Percentiles rank a stretch among this genome's conserved stretches.
phyloP scores from a whole-genome alignment of 345 rosid species.

The Conringia planisiliqua region DNA sequence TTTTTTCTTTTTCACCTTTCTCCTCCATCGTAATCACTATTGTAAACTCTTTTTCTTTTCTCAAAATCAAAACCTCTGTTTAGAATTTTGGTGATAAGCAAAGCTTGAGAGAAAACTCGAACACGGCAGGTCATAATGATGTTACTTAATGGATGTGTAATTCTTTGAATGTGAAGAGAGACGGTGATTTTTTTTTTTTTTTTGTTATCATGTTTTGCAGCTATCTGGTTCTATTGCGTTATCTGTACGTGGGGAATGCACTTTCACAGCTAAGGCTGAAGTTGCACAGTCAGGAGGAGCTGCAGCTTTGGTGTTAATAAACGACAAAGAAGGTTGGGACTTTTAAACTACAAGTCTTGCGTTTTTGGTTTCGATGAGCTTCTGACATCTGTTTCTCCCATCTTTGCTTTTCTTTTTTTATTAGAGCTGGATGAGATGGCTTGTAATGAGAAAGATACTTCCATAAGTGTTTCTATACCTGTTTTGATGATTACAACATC shows the following conservation, averaged over 20 bases:
- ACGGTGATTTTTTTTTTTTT: background rate
- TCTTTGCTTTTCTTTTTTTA: conserved; percentile 12
- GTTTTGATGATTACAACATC: conserved; percentile 64
- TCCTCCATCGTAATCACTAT: background rate
- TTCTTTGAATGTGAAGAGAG: background rate
- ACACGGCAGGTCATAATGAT: background rate
- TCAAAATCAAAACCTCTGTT: background rate
- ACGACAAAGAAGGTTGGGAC: conserved; percentile 69
- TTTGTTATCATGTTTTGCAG: conserved; percentile 35
- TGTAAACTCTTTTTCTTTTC: background rate
- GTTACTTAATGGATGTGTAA: background rate
- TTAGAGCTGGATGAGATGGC: conserved; percentile 71
- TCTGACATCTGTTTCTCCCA: background rate
- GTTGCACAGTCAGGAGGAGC: conserved; percentile 83
- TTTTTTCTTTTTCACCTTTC: conserved; percentile 18
- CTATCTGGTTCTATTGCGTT: conserved; percentile 62
- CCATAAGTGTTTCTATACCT: conserved; percentile 63
- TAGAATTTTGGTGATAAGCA: background rate
- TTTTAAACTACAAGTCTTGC: background rate
- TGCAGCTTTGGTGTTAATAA: conserved; percentile 70
- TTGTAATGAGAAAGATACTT: conserved; percentile 49
- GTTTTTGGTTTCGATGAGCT: background rate
- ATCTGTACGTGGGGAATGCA: conserved; percentile 76
- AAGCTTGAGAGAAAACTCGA: background rate
- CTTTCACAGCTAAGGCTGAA: conserved; percentile 64